A percentile compares a stretch with the other conserved stretches of the same genome.
Conservation (phyloP, 441 rosid species). For the Theobroma grandiflorum region DNA sequence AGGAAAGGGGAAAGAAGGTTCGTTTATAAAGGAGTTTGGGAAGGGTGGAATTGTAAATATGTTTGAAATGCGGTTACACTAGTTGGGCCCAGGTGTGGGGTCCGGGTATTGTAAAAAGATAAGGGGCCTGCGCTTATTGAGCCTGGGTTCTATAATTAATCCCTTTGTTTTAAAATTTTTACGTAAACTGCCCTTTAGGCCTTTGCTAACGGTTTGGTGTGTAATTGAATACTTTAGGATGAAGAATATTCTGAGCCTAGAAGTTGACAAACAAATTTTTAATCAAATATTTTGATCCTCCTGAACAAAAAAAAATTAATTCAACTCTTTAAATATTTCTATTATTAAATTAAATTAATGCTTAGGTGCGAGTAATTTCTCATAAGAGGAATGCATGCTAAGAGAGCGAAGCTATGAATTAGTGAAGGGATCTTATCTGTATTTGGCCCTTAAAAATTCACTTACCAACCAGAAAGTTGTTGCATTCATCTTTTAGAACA, state of each 20-base stretch:
- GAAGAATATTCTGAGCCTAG: background rate
- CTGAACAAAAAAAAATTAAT: background rate
- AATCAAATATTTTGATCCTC: background rate
- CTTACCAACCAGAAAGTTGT: slow-evolving; percentile 36
- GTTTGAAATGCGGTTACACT: background rate
- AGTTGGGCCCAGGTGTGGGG: slow-evolving; percentile 18
- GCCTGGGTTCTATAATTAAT: background rate
- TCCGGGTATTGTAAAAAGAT: background rate
- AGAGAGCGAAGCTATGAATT: background rate
- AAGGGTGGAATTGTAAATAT: slow-evolving; percentile 31
- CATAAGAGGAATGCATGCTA: background rate
- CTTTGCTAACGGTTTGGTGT: background rate
- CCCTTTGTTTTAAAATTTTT: background rate
- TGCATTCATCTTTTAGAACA: slow-evolving; percentile 10
- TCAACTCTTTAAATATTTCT: background rate
- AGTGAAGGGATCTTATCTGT: slow-evolving; percentile 23
- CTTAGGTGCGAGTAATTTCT: background rate
- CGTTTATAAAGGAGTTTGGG: slow-evolving; percentile 34
- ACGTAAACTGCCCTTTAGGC: background rate
- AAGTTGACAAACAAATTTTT: background rate
- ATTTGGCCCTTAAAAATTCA: slow-evolving; percentile 21
- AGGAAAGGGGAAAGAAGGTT: slow-evolving; percentile 34
- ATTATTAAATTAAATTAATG: background rate
- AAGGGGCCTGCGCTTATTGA: background rate
- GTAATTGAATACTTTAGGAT: background rate